These are phyloP conservation scores for Claviceps sp. DNA, from an alignment of 2,329 filamentous ascomycete species.

Conservation along the genomic window DNA sequence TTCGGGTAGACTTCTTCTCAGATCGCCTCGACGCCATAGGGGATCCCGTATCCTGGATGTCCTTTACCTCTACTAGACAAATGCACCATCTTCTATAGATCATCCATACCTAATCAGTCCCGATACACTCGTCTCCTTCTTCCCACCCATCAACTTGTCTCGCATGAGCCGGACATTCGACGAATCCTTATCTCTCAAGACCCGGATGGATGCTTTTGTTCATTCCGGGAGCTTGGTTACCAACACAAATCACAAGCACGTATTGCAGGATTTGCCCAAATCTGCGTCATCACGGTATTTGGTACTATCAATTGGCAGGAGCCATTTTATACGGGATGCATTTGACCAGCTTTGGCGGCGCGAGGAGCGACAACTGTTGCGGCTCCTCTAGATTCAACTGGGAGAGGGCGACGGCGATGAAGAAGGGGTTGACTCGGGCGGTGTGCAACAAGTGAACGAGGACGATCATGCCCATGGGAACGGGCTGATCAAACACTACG, in stretches of 20 bases:
- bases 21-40: conserved; percentile 63
- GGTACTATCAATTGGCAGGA: conserved; percentile 53
- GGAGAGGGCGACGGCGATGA: conserved; percentile 74
- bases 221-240: conserved; percentile 40
- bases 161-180: conserved; percentile 74
- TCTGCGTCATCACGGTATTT: conserved; percentile 58
- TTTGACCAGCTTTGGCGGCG: conserved; percentile 85
- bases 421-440: conserved; percentile 83
- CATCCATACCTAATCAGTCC: conserved; percentile 69
- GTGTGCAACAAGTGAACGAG: conserved; percentile 63
- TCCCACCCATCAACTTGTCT: conserved; percentile 77
- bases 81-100: conserved; percentile 61
- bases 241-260: conserved; percentile 43
- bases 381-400: conserved; percentile 78
- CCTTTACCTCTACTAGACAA: conserved; percentile 46
- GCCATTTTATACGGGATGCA: conserved; percentile 56
- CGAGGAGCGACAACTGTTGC: conserved; percentile 66
- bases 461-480: background rate
- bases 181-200: conserved; percentile 45
- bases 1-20: conserved; percentile 62
- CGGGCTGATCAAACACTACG: background rate
- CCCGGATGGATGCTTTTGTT: conserved; percentile 42
- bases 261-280: conserved; percentile 49
- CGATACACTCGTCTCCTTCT: conserved; percentile 63
- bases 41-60: conserved; percentile 60